Conservation (phyloP, 139 green algal species). For the Eudorina sp. region DNA sequence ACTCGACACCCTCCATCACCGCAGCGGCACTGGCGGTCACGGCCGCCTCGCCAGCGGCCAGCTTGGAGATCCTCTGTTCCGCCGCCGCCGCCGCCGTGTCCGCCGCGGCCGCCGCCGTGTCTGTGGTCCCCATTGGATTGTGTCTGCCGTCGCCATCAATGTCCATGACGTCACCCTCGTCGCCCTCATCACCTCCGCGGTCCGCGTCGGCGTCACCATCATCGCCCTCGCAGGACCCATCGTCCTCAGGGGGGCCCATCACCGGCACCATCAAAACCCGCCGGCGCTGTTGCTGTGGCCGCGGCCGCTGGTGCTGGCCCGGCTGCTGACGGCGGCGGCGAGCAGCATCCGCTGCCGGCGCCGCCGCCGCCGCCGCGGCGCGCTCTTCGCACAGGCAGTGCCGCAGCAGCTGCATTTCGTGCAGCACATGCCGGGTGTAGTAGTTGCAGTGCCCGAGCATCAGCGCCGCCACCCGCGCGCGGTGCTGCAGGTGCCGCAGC, state of each 20-base stretch:
- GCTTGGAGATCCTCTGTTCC: neutral
- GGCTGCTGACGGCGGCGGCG: neutral
- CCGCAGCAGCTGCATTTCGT: conserved; percentile 22
- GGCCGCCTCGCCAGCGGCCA: too few species aligned
- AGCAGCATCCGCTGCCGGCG: neutral
- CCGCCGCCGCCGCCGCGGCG: neutral
- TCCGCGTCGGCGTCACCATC: too few species aligned
- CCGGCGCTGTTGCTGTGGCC: neutral
- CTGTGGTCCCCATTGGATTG: too few species aligned
- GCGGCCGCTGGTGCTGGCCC: neutral
- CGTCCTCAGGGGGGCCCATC: too few species aligned
- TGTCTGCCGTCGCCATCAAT: neutral
- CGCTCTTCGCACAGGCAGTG: neutral
- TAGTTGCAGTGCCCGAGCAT: conserved; percentile 41
- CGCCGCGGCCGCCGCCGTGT: neutral
- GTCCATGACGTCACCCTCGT: neutral
- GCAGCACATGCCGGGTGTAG: conserved; percentile 45
- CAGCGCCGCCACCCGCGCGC: conserved; percentile 12
- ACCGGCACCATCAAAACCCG: too few species aligned
- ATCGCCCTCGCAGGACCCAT: too few species aligned
- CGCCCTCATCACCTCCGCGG: too few species aligned
- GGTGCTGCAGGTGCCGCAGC: neutral
- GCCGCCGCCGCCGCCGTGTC: neutral
- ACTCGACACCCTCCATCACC: neutral
- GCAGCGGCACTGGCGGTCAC: neutral